Base-by-base conservation (phyloP, 148 eudicot genomes). In the Beta vulgaris region DNA sequence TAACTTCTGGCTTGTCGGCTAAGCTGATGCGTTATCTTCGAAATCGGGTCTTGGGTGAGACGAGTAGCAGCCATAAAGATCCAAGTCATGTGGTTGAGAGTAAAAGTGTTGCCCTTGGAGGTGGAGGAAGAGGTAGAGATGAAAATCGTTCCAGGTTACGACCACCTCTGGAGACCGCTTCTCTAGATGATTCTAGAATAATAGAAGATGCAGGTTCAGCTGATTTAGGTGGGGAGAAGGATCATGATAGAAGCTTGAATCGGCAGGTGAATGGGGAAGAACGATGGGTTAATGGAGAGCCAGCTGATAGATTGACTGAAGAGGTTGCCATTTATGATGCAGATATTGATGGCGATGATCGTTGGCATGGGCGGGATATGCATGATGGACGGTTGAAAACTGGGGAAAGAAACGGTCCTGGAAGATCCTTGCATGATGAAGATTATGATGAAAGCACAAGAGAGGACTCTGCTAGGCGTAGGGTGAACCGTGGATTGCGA, bases 1-100 rank as follows among this genome's bases (percentile, higher is more conserved):
- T 95, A 79, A 88, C 93, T 31, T 90, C 97, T 80, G 97, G 99
- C 53, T 80, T 95, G 78, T 82, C 99, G 37, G 92, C 92, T 40
- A 92, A 89, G 87, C 85, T 95, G 60, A 95, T 95, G 96, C 94
- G 90, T 61, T 92, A 86, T 82, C 91, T 95, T 76, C 97, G 99
- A 14, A 60, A 72, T 69, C 87, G 94, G 79, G 84, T 88, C 57
- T 68, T 95, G 73, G 90, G 96, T 63, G 99, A 95, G 79, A 67
- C 86, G 51, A 80, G 74, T 69, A 66, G 76, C 42, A 85, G 71
- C 66, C 91, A 82, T 54, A 91, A 85, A 82, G 98, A 93, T 69
- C 48, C 81, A 57, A 83, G 74, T 71, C 86, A 81, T 78, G 40
- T 35, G 7, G 39, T 62, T 68, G 97, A 89, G 75, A 86, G 75